A percentile compares a stretch with the other conserved stretches of the same genome.
Evolutionary conservation across 164 flowering plant species (phyloP).

Genomic region (Vitis rupestris): DNA sequence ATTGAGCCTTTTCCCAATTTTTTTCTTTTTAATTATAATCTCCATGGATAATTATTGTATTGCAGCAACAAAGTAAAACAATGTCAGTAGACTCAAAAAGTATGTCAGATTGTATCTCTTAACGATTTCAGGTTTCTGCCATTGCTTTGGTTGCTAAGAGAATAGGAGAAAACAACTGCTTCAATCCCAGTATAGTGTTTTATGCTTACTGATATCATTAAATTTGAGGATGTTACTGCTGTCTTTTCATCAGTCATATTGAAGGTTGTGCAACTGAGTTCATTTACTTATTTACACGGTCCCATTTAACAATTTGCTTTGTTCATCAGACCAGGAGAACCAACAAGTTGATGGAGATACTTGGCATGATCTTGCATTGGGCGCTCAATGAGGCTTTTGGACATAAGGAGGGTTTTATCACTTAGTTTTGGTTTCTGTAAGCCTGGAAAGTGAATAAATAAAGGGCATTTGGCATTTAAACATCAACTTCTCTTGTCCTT

Average conservation of each 20-base stretch:
- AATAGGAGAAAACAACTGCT: background rate
- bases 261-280: background rate
- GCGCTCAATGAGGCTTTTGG: slow-evolving; percentile 20
- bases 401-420: too few relatives aligned
- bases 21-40: too few relatives aligned
- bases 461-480: too few relatives aligned
- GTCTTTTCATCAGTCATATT: background rate
- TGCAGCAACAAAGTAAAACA: too few relatives aligned
- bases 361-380: slow-evolving; percentile 77
- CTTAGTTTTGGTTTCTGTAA: too few relatives aligned
- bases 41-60: too few relatives aligned
- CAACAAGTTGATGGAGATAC: slow-evolving; percentile 46
- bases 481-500: too few relatives aligned
- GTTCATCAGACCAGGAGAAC: slow-evolving; percentile 52
- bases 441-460: too few relatives aligned
- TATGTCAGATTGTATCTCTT: too few relatives aligned
- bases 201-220: background rate
- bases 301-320: background rate
- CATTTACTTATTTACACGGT: background rate
- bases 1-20: too few relatives aligned
- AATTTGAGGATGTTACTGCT: background rate
- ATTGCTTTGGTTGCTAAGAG: background rate
- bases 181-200: background rate
- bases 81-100: too few relatives aligned
- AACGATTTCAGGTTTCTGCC: too few relatives aligned